These are phyloP conservation scores for Apiospora pterosperma DNA, from an alignment of 2,329 filamentous ascomycete species.

Conservation along the genomic window DNA sequence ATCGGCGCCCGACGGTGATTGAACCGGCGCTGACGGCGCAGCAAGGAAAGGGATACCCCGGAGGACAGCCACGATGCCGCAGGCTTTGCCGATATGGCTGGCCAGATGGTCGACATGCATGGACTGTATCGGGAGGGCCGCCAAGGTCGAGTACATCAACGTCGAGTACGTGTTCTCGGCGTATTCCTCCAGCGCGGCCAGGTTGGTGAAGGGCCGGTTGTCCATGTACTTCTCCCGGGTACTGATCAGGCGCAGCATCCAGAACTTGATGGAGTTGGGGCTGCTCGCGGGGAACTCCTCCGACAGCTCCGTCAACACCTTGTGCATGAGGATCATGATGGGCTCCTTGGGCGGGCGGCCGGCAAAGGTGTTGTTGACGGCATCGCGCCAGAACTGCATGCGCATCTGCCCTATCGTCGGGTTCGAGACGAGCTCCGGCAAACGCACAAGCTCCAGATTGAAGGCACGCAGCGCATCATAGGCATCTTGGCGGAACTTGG, in stretches of 20 bases:
- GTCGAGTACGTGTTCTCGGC: constrained; percentile 95
- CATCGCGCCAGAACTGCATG: constrained; percentile 93
- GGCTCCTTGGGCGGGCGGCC: constrained; percentile 84
- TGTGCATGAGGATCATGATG: constrained; percentile 78
- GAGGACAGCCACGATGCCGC: constrained; percentile 82
- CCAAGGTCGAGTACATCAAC: constrained; percentile 82
- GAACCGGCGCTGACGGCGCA: constrained; percentile 59
- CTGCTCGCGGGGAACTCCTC: constrained; percentile 35
- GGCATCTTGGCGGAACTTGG: constrained; percentile 68
- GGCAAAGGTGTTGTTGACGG: constrained; percentile 72
- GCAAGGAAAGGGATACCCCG: constrained; percentile 86
- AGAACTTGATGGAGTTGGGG: constrained; percentile 60
- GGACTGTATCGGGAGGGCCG: constrained; percentile 73
- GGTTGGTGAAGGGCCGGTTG: constrained; percentile 73
- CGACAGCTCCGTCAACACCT: constrained; percentile 62
- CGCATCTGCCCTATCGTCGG: constrained; percentile 84
- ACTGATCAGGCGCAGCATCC: constrained; percentile 73
- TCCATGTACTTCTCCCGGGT: constrained; percentile 80
- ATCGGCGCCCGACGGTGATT: constrained; percentile 36
- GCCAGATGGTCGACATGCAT: constrained; percentile 89
- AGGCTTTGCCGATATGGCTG: constrained; percentile 92
- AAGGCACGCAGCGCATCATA: constrained; percentile 89
- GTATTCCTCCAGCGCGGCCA: constrained; percentile 78
- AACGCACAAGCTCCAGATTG: constrained; percentile 86
- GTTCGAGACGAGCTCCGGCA: constrained; percentile 86